These are phyloP conservation scores for Drechslerella stenobrocha DNA, from an alignment of 2,329 filamentous ascomycete species.

Conservation along the genomic window DNA sequence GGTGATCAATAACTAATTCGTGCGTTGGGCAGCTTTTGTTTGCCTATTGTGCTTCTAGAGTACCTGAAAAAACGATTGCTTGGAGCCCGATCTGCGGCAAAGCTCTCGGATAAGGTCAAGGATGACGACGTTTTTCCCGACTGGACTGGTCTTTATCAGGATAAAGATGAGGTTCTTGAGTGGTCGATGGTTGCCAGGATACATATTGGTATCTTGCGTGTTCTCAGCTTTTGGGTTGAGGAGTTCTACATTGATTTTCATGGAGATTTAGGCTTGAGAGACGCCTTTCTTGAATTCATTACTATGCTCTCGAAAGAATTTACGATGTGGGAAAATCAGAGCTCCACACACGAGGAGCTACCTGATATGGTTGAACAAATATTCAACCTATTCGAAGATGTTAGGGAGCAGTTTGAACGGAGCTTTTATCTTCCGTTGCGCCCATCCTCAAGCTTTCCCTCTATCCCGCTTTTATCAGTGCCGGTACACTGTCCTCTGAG, in stretches of 20 bases:
- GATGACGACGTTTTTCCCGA: slow-evolving; percentile 54
- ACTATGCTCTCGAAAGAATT: slow-evolving; percentile 52
- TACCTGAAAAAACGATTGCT: slow-evolving; percentile 54
- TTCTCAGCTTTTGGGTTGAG: slow-evolving; percentile 53
- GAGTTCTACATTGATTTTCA: slow-evolving; percentile 54
- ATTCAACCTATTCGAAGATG: slow-evolving; percentile 51
- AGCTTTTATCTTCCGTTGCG: slow-evolving; percentile 41
- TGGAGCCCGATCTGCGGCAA: slow-evolving; percentile 53
- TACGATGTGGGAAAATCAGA: slow-evolving; percentile 50
- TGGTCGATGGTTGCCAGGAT: slow-evolving; percentile 53
- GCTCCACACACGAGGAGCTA: slow-evolving; percentile 49
- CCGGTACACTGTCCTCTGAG: slow-evolving; percentile 47
- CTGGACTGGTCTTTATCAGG: slow-evolving; percentile 53
- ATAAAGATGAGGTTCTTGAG: slow-evolving; percentile 52
- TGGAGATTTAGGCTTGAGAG: slow-evolving; percentile 52
- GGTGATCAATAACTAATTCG: slow-evolving; percentile 1
- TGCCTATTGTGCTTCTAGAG: slow-evolving; percentile 53
- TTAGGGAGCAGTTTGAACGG: slow-evolving; percentile 52
- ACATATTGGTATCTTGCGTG: slow-evolving; percentile 53
- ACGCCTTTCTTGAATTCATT: slow-evolving; percentile 53
- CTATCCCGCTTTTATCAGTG: slow-evolving; percentile 27
- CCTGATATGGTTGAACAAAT: slow-evolving; percentile 52
- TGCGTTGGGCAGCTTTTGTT: slow-evolving; percentile 39
- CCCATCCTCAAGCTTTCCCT: slow-evolving; percentile 27
- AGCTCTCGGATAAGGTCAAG: slow-evolving; percentile 51